These are phyloP conservation scores for Emmonsia crescens DNA, from an alignment of 2,329 filamentous ascomycete species.

Conservation along the genomic window DNA sequence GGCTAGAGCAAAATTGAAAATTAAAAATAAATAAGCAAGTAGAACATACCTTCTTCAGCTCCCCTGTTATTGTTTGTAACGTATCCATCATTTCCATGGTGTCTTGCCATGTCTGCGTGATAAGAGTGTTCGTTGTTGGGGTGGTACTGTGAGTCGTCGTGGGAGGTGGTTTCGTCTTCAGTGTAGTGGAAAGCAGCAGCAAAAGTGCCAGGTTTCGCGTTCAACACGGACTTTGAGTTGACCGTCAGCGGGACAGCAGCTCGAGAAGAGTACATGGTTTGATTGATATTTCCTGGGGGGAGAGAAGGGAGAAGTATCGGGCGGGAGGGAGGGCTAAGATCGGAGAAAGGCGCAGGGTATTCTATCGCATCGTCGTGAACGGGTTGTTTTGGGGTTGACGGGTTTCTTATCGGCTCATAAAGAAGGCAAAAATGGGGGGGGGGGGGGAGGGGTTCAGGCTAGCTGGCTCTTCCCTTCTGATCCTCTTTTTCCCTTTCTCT, in stretches of 20 bases:
- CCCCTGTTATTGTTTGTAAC: conserved; percentile 1
- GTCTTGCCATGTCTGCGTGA: conserved; percentile 1
- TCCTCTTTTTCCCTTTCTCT: not conserved
- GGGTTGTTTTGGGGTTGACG: not conserved
- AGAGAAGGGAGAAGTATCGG: not conserved
- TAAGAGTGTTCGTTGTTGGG: conserved; percentile 1
- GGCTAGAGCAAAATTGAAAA: too few species aligned
- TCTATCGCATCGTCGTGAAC: conserved; percentile 4
- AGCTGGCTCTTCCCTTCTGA: not conserved
- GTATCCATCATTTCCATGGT: conserved; percentile 14
- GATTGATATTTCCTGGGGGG: not conserved
- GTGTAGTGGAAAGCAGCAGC: conserved; percentile 34
- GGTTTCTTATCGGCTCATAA: not conserved
- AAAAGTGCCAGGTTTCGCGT: conserved; percentile 28
- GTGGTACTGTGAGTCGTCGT: conserved; percentile 1
- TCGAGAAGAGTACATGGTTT: conserved; percentile 25
- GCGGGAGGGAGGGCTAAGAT: not conserved
- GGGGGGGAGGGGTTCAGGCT: not conserved
- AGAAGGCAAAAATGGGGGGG: not conserved
- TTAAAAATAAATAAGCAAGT: not conserved
- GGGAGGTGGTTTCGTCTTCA: conserved; percentile 24
- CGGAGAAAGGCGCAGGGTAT: conserved; percentile 3
- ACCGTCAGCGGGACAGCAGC: conserved; percentile 24
- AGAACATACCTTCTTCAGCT: not conserved
- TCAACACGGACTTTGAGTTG: conserved; percentile 24